Evolutionary conservation across 352 stramenopile species (phyloP).

Genomic region (Thalassiosira hispida): DNA sequence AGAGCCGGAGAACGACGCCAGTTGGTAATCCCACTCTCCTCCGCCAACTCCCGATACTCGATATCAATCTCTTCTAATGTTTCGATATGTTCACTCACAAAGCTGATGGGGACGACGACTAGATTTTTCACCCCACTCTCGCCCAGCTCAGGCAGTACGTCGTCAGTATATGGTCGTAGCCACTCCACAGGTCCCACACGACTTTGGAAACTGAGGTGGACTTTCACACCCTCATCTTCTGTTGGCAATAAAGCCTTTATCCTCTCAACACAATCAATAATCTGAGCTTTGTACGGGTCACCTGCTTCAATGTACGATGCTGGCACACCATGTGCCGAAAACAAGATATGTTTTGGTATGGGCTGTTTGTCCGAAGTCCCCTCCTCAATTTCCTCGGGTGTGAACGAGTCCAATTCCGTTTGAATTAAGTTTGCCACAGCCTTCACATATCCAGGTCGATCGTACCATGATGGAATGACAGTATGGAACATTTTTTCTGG

Average conservation of each 20-base stretch:
- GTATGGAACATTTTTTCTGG: constrained; percentile 86
- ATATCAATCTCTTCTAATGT: constrained; percentile 99
- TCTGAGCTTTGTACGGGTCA: constrained; percentile 89
- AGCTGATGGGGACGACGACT: constrained; percentile 97
- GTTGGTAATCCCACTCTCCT: constrained; percentile 93
- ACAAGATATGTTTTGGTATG: constrained; percentile 81
- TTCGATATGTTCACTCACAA: constrained; percentile 99
- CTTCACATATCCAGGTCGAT: constrained; percentile 94
- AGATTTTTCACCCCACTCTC: constrained; percentile 93
- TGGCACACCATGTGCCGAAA: constrained; percentile 89
- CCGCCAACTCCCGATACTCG: constrained; percentile 96
- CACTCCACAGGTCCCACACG: constrained; percentile 98
- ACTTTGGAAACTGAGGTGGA: constrained; percentile 93
- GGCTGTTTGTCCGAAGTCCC: constrained; percentile 51
- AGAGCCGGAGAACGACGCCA: constrained; percentile 95
- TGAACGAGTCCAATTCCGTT: constrained; percentile 91
- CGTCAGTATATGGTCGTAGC: constrained; percentile 97
- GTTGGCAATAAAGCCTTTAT: constrained; percentile 77
- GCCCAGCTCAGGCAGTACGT: constrained; percentile 92
- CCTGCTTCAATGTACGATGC: constrained; percentile 89
- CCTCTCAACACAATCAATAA: constrained; percentile 85
- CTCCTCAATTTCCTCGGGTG: constrained; percentile 87
- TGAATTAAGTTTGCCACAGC: constrained; percentile 92
- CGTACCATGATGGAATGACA: constrained; percentile 92
- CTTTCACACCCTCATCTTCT: constrained; percentile 73